Percentiles rank a stretch among this genome's conserved stretches.
Evolutionary conservation across 2,329 filamentous ascomycete genomes (phyloP).

Genomic region (Aspergillus ochraceoroseus): DNA sequence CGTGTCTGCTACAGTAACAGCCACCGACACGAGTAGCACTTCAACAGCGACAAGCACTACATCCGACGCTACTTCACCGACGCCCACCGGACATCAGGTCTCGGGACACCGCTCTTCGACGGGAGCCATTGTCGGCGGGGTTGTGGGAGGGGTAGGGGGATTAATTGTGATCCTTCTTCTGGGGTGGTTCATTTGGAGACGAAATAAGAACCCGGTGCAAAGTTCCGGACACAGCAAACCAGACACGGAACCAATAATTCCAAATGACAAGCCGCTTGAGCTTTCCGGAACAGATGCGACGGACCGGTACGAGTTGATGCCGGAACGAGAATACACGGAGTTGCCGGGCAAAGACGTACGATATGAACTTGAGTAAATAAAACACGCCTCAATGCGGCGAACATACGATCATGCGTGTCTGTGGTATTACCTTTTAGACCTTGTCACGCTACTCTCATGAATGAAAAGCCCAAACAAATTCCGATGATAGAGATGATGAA

Average conservation of each 20-base stretch:
- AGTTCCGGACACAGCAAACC: not conserved
- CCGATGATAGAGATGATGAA: too few species aligned
- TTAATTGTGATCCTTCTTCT: not conserved
- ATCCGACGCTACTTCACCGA: not conserved
- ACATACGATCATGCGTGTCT: too few species aligned
- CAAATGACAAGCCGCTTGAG: not conserved
- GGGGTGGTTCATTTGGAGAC: slow-evolving; percentile 1
- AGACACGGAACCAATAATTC: not conserved
- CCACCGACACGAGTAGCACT: not conserved
- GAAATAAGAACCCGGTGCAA: not conserved
- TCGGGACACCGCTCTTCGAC: not conserved
- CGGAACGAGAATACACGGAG: not conserved
- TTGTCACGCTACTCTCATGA: too few species aligned
- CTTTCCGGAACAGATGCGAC: not conserved
- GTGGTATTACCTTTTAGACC: too few species aligned
- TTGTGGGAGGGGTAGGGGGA: not conserved
- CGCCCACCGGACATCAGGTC: not conserved
- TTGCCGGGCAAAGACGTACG: not conserved
- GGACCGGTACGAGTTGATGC: slow-evolving; percentile 1
- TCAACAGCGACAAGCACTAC: not conserved
- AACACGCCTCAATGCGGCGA: too few species aligned
- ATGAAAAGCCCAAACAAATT: too few species aligned
- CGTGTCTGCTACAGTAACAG: not conserved
- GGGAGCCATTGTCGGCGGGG: not conserved
- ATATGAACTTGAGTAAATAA: slow-evolving; percentile 2